phyloP scores from a whole-genome alignment of 2,329 filamentous ascomycete species.

The Tricladium varicosporioides region DNA sequence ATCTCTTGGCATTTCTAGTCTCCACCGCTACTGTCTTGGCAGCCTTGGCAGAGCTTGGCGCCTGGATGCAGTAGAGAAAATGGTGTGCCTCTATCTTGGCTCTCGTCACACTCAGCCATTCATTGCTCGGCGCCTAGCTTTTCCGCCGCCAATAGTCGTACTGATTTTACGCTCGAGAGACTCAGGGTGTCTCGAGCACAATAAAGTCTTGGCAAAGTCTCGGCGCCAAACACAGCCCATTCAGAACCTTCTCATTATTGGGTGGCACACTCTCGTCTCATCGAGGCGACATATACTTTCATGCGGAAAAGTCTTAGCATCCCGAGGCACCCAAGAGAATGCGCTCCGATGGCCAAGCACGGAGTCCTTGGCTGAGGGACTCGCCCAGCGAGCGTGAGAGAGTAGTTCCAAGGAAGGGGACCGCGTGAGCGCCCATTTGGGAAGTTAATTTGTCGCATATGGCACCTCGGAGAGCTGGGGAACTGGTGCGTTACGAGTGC shows the following conservation, averaged over 20 bases:
- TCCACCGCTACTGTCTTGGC: slow-evolving; percentile 13
- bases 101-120: neutral
- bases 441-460: too few species aligned
- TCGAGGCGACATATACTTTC: slow-evolving; percentile 1
- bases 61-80: neutral
- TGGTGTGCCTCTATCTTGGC: neutral
- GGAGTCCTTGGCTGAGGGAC: slow-evolving; percentile 4
- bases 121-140: too few species aligned
- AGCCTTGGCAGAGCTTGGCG: slow-evolving; percentile 4
- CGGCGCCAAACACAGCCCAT: neutral
- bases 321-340: slow-evolving; percentile 4
- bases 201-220: neutral
- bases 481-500: too few species aligned
- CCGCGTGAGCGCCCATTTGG: neutral
- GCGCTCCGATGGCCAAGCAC: slow-evolving; percentile 15
- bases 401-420: neutral
- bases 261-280: neutral
- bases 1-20: slow-evolving; percentile 8
- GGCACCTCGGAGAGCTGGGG: neutral
- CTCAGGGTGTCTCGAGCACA: neutral
- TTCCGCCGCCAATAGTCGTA: too few species aligned
- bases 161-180: neutral
- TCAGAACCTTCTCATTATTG: neutral
- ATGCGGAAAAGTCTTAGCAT: slow-evolving; percentile 9
- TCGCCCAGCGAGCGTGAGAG: neutral